A percentile compares a stretch with the other conserved stretches of the same genome.
Evolutionary conservation across 2,329 filamentous ascomycete species (phyloP).

Genomic region (Fusarium pilosicola): DNA sequence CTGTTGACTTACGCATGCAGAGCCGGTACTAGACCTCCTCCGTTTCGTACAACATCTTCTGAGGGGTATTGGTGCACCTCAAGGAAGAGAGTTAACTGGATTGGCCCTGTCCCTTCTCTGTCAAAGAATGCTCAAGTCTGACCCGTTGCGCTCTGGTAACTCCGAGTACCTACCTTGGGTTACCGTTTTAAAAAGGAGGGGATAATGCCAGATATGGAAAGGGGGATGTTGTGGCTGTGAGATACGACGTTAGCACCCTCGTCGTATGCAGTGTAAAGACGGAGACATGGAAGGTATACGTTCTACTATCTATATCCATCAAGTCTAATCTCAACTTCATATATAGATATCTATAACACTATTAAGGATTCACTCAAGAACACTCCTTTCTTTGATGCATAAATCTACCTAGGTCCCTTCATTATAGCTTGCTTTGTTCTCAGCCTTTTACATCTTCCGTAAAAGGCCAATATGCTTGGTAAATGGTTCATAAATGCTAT

Average conservation of each 20-base stretch:
- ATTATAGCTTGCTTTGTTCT: background rate
- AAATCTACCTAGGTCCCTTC: too few relatives aligned
- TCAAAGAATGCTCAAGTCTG: background rate
- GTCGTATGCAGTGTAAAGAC: background rate
- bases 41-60: background rate
- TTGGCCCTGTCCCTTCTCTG: background rate
- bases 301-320: background rate
- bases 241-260: background rate
- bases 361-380: too few relatives aligned
- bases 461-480: background rate
- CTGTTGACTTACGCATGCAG: background rate
- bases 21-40: background rate
- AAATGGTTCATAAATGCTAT: background rate
- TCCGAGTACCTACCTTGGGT: constrained; percentile 4
- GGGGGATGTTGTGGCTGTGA: background rate
- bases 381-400: background rate
- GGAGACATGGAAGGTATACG: background rate
- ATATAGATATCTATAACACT: background rate
- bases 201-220: background rate
- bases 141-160: constrained; percentile 13
- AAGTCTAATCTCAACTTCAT: background rate
- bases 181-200: background rate
- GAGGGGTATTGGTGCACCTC: background rate
- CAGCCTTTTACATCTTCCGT: background rate
- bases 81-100: background rate